Conservation (phyloP, 2,329 filamentous ascomycete species). For the Epichloe brachyelytri region DNA sequence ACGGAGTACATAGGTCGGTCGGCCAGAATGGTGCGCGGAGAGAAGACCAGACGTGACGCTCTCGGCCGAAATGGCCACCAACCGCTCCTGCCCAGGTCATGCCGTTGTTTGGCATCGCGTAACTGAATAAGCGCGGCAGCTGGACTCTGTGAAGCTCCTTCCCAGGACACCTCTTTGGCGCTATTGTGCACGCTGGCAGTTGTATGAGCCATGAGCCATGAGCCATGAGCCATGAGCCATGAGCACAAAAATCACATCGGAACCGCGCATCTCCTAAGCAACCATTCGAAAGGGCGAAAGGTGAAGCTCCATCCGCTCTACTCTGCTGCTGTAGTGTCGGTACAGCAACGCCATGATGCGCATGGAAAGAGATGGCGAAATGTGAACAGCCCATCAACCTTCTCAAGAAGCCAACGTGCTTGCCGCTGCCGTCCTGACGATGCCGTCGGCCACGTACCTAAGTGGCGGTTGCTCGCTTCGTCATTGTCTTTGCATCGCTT, state of each 20-base stretch:
- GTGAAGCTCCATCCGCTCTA: background rate
- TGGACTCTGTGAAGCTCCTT: background rate
- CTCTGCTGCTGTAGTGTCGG: background rate
- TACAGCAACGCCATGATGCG: background rate
- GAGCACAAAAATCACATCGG: background rate
- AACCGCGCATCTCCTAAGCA: background rate
- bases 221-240: background rate
- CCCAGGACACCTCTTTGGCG: background rate
- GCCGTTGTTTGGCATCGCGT: background rate
- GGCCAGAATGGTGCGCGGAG: too few relatives aligned
- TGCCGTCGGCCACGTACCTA: background rate
- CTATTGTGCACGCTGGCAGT: background rate
- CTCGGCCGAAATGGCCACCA: background rate
- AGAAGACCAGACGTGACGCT: background rate
- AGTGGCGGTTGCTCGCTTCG: conserved; percentile 4
- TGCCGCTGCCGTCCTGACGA: conserved; percentile 2
- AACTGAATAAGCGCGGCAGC: background rate
- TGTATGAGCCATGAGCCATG: background rate
- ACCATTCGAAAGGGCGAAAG: background rate
- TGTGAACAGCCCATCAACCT: background rate
- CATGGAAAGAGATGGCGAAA: background rate
- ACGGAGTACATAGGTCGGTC: background rate
- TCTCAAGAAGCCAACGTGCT: background rate
- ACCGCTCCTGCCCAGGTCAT: background rate
- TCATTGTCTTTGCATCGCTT: background rate